Base-by-base conservation (phyloP, 2,329 filamentous ascomycete genomes). In the Fusarium virguliforme region DNA sequence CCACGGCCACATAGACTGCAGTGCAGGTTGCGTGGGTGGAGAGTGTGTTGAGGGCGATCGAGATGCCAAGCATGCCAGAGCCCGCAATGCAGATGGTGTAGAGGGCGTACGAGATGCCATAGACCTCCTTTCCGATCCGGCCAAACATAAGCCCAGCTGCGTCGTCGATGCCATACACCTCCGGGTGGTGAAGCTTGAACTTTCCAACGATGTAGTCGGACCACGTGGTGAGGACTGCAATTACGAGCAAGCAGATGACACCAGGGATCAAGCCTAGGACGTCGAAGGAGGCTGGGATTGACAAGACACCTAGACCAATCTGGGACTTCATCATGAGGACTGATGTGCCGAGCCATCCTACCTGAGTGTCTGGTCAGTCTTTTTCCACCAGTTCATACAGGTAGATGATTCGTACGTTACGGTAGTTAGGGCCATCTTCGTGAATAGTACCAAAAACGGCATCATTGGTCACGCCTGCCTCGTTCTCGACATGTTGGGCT, bases 131-230 rank as follows among this genome's bases (percentile, higher is more conserved):
- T 1, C 85, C 85, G 6, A 81, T 60, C 1, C 77, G 79, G 13
- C 86, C 86, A 67, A 86, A 85, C 15, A 88, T 79, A 37, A 86
- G 75, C 4, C 71, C 70, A n/a, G 85, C 86, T 0, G 83, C 86
- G 69, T 88, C 86, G 55, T 87, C 86, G 60, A 88, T 86, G 30
- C 84, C 82, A 71, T 88, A 88, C 1, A 88, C 83, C 22, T 85
- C 80, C 1, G 81, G 82, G 68, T 88, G 86, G 9, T 77, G 77
- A 15, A 84, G 71, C 72, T 88, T 88, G 78, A 88, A 88, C 13
- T 79, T 75, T 5, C 84, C 85, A 8, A 86, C 78, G 26, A 85
- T 83, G 64, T 84, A 70, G 32, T 70, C 68, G 9, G 68, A 70
- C 68, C 68, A 70, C 9, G 68, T 70, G 1, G 68, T 70, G 82